Base-by-base conservation (phyloP, 2,329 filamentous ascomycete genomes). In the Teratosphaeria destructans region DNA sequence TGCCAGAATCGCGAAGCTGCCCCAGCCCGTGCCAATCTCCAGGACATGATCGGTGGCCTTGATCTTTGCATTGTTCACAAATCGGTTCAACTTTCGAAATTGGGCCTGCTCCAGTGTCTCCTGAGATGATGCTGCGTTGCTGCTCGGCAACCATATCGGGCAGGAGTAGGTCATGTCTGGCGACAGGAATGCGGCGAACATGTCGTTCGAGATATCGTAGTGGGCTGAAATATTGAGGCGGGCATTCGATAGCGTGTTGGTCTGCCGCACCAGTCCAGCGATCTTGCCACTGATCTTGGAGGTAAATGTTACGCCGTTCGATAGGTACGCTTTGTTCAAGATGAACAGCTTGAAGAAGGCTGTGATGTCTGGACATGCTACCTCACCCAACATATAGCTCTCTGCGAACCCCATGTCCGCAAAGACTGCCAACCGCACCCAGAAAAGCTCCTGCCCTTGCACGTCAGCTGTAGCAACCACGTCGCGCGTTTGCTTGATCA, bases 91-190 rank as follows among this genome's bases (percentile, higher is more conserved):
- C 70, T 90, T 90, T 16, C 82, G 82, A 69, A 82, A 80, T 70
- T 90, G 87, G 0, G 87, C 87, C 23, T 80, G 75, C 68, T 88
- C 82, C 0, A 89, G 74, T 0, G 78, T 78, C 68, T 89, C 86
- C 58, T 77, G 75, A 5, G 71, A 64, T n/a, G 71, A 70, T 47
- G 73, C 64, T 3, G 74, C 67, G 54, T 77, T 74, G 11, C 74
- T 74, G 39, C 70, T 73, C 0, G 74, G 75, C 53, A 78, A 75
- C 85, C 86, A 88, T 56, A 88, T 84, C 2, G 86, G 82, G 68
- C 86, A 88, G 0, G 85, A 88, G 66, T 89, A 89, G 3, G 86
- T 89, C 86, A 90, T 89, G 67, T 89, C 87, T n/a, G 82, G 78
- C 0, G 85, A 88, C 32, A 89, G 76, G 64, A 89, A 89, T 0